phyloP scores from a whole-genome alignment of 805 yeast species.

The Metschnikowia corniflorae region DNA sequence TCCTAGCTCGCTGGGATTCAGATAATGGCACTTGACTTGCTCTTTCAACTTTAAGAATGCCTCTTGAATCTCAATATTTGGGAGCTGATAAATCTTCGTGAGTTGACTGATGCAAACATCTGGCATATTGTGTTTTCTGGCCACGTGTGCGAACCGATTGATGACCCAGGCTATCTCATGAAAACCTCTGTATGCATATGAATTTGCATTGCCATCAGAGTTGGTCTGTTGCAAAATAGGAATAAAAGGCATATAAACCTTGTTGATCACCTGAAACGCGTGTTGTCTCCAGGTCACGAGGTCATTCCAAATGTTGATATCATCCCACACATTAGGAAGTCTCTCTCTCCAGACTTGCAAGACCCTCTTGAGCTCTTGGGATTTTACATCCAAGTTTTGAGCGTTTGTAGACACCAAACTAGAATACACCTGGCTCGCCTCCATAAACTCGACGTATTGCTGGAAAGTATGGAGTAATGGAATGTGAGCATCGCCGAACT shows the following conservation, averaged over 20 bases:
- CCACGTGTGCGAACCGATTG: conserved; percentile 96
- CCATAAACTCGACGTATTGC: conserved; percentile 95
- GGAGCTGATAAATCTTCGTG: conserved; percentile 90
- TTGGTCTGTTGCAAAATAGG: conserved; percentile 72
- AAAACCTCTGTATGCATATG: conserved; percentile 95
- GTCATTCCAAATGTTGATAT: conserved; percentile 96
- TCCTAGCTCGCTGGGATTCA: conserved; percentile 81
- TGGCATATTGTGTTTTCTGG: conserved; percentile 93
- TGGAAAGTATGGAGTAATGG: conserved; percentile 92
- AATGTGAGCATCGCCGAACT: conserved; percentile 77
- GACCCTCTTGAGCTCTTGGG: conserved; percentile 91
- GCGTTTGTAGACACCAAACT: conserved; percentile 86
- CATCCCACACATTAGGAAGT: conserved; percentile 95
- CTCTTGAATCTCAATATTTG: conserved; percentile 97
- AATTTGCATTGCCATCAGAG: conserved; percentile 71
- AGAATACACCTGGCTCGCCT: conserved; percentile 91
- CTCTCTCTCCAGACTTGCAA: conserved; percentile 98
- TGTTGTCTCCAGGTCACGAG: conserved; percentile 98
- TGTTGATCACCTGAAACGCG: conserved; percentile 93
- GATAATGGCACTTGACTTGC: conserved; percentile 97
- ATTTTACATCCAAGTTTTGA: conserved; percentile 84
- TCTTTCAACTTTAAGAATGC: conserved; percentile 94
- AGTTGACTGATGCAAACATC: conserved; percentile 93
- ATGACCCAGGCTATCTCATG: conserved; percentile 99
- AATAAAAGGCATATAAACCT: conserved; percentile 87